phyloP scores from a whole-genome alignment of 805 yeast genomes.

The Ogataea populi-albae region DNA sequence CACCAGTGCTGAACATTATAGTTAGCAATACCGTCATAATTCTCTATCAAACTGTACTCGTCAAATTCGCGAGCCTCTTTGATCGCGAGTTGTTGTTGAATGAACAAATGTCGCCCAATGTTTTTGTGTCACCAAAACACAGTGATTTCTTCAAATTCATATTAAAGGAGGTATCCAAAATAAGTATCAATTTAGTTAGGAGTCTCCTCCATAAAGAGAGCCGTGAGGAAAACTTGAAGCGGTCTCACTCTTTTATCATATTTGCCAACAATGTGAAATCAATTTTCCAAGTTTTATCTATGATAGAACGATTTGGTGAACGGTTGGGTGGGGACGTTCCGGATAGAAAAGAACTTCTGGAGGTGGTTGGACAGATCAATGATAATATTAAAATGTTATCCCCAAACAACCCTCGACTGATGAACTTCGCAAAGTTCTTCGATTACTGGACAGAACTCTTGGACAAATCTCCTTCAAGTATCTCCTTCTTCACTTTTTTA shows the following conservation, averaged over 20 bases:
- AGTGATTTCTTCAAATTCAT: conserved; percentile 20
- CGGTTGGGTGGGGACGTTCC: conserved; percentile 14
- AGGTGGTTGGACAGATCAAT: conserved; percentile 5
- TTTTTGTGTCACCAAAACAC: conserved; percentile 19
- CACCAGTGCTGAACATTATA: conserved; percentile 24
- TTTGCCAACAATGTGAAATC: conserved; percentile 29
- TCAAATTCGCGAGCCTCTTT: conserved; percentile 26
- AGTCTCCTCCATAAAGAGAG: conserved; percentile 18
- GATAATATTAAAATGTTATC: conserved; percentile 5
- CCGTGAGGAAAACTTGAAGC: conserved; percentile 15
- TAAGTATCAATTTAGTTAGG: conserved; percentile 19
- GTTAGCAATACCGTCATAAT: conserved; percentile 26
- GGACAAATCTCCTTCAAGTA: conserved; percentile 17
- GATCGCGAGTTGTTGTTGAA: conserved; percentile 10
- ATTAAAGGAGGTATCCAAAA: conserved; percentile 18
- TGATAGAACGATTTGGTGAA: conserved; percentile 17
- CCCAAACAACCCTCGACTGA: conserved; percentile 12
- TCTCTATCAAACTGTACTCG: conserved; percentile 28
- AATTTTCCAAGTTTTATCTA: conserved; percentile 26
- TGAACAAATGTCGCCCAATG: conserved; percentile 10
- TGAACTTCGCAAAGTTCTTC: conserved; percentile 14
- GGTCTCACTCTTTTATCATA: conserved; percentile 23
- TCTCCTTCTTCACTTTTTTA: conserved; percentile 22
- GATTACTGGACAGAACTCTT: conserved; percentile 20
- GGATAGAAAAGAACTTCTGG: conserved; percentile 2